Evolutionary conservation across 768 basidiomycete species (phyloP), one percentile per base, ranked within the genome.

Genomic region (Rhodotorula taiwanensis): DNA sequence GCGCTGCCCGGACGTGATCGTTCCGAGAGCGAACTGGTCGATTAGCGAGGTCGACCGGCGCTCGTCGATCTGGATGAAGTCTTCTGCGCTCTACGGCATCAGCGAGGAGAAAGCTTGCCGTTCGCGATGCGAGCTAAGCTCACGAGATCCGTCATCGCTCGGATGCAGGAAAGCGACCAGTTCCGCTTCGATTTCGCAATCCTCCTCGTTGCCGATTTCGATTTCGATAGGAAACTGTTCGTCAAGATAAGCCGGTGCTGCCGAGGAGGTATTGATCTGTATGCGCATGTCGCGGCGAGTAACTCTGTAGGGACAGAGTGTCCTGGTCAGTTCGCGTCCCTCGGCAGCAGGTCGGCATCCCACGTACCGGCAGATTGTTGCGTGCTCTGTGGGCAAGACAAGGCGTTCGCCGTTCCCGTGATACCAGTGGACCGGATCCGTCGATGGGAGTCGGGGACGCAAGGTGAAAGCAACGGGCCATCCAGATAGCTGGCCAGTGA

Each of bases 131-230:
- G 86, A 81, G 62, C 83, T 81, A 66, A 89, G 88, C 53, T 88
- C 87, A 4, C 83, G 81, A 2, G 91, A 10, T 16, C 16, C 36
- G 36, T 9, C 16, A 16, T 39, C 36, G 10, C 9, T 9, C 10
- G 36, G 91, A 57, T 89, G 89, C 39, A 97, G 75, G 60, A 94
- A 78, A 8, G 88, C 81, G 58, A 91, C 87, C 15, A 90, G 77
- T 8, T 80, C 76, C 18, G 89, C 76, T 21, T 87, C 83, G 16
- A 97, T 75, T 30, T 84, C 80, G 25, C 83, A 79, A 50, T 82
- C 81, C 73, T 95, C 91, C 8, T 77, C 72, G 72, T 92, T 95
- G 7, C 77, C 81, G 20, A 94, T 79, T 50, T 83, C 79, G 45
- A 97, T 78, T 16, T 74, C 73, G 69, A 97, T 85, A 0, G 87